Evolutionary conservation across 768 basidiomycete species (phyloP), one percentile per base, ranked within the genome.

Genomic region (Saitozyma sp.): DNA sequence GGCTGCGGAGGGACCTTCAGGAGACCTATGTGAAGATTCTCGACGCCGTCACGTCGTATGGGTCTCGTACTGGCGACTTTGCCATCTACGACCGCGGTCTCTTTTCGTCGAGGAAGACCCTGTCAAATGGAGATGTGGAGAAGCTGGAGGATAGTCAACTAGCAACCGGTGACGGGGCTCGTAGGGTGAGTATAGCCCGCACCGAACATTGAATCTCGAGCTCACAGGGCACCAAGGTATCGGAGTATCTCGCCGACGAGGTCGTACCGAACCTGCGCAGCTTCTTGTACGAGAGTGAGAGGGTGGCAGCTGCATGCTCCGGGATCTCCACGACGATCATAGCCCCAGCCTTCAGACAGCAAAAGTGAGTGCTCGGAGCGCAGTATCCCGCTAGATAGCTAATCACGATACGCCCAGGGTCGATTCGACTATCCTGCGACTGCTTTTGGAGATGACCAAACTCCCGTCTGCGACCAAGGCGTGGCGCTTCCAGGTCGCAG

Each of bases 1-100:
- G 90, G 45, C 81, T 94, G 58, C 86, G 91, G 29, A 90, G 92
- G 74, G 96, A 99, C 60, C 82, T 97, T 9, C 92, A 95, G 83
- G 95, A 97, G 66, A 87, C 85, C 6, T 96, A 89, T 72, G 84
- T 86, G 41, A 94, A 90, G 78, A 84, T 97, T 0, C 83, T 92
- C 9, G 95, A 98, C 68, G 82, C 87, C 8, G 89, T 87, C 56
- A 84, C 93, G 9, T 78, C 85, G 1, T 87, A 89, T 61, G 86
- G 88, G 8, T 5, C 54, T 1, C 58, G 56, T 17, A 61, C 69
- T 14, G 58, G 50, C 38, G 68, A 71, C 2, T 29, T 29, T 29
- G 29, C 29, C 29, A 29, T 29, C 29, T 29, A 29, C 29, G 29
- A 29, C 29, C 29, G 29, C 29, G 29, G 29, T 5, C 29, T 29